Base-by-base conservation (phyloP, 1,284 basidiomycete genomes). In the Rhizopogon hawkerae region DNA sequence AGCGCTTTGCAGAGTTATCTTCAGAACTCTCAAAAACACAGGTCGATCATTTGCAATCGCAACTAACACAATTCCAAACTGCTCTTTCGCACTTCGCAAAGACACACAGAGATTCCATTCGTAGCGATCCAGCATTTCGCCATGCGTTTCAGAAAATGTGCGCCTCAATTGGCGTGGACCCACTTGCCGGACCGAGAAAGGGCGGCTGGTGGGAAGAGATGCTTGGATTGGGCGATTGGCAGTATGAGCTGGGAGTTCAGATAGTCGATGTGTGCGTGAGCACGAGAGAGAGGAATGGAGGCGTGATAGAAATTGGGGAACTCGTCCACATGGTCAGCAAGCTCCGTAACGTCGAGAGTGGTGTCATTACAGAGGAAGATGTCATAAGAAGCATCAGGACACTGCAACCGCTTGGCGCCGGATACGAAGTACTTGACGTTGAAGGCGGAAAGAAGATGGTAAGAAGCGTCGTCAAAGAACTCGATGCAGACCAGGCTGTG, bases 131-230 rank as follows among this genome's bases (percentile, higher is more conserved):
- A 1, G 77, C 79, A 1, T 95, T 98, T 63, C 78, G 95, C 2
- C 87, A 89, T 73, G 87, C 85, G 11, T 98, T 98, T 68, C 92
- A 94, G 59, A 86, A 90, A 53, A 97, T 98, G 92, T 99, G 96
- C 64, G 80, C 87, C 1, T 85, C 86, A 11, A 89, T 99, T 49
- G 93, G 92, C 24, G 91, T 99, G 14, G 96, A 98, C 65, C 95
- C 96, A 0, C 78, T 98, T 14, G 88, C 89, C 1, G 89, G 89
- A 0, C 86, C 87, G 0, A 71, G 85, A 21, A 84, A 83, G 54
- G 88, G 88, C n/a, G 83, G 92, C 2, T 93, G 89, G 87, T 91
- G 88, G 84, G 84, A 81, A 18, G 93, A 92, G 62, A 71, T 92
- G 60, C 76, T 97, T 13, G 91, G 90, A 0, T 66, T 89, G 46